phyloP scores from a whole-genome alignment of 2,329 filamentous ascomycete genomes.

The Neonectria faginata region DNA sequence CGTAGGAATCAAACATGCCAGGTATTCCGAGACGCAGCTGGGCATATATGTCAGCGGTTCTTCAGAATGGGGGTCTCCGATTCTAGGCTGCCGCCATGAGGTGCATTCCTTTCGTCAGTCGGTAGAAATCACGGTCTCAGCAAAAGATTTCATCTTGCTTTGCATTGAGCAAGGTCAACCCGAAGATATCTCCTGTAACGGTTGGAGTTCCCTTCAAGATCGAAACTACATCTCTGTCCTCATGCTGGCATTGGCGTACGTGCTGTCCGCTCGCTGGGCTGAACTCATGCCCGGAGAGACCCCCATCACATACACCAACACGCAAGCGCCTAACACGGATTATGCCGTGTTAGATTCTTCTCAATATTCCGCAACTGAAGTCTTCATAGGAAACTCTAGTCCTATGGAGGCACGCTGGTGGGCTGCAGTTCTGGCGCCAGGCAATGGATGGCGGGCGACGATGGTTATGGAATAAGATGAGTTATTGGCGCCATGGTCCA shows the following conservation, averaged over 20 bases:
- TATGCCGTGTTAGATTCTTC: not conserved
- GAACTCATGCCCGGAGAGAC: constrained; percentile 11
- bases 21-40: not conserved
- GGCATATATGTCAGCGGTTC: constrained; percentile 2
- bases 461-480: constrained; percentile 6
- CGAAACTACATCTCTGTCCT: constrained; percentile 13
- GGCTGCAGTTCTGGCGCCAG: constrained; percentile 16
- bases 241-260: constrained; percentile 15
- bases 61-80: not conserved
- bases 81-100: not conserved
- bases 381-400: constrained; percentile 5
- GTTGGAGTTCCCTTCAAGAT: not conserved
- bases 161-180: not conserved
- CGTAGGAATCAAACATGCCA: not conserved
- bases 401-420: constrained; percentile 20
- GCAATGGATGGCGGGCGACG: constrained; percentile 15
- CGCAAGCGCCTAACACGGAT: not conserved
- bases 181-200: not conserved
- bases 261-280: constrained; percentile 19
- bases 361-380: not conserved
- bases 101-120: constrained; percentile 6
- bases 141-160: constrained; percentile 3
- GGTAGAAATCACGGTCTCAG: constrained; percentile 1
- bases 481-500: constrained; percentile 17
- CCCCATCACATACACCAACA: constrained; percentile 5